These are phyloP conservation scores for Cryptosporidium bovis DNA, from an alignment of 169 alveolate genomes.

Conservation along the genomic window DNA sequence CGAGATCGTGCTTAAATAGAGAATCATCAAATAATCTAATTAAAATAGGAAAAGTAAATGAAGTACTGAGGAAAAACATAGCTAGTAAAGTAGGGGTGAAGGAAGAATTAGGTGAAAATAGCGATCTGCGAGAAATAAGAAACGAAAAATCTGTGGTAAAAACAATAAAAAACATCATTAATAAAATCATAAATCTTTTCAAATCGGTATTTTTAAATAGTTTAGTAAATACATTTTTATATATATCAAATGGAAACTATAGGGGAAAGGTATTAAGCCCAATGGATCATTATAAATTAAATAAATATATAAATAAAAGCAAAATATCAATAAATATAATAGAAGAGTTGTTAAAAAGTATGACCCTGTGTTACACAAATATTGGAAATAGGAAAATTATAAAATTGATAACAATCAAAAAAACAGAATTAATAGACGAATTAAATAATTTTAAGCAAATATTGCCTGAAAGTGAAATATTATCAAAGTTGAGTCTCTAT, in stretches of 20 bases:
- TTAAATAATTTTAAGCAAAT: constrained; percentile 11
- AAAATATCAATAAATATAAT: constrained; percentile 26
- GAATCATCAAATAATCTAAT: constrained; percentile 2
- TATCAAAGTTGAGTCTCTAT: constrained; percentile 6
- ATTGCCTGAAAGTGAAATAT: neutral
- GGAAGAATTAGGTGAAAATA: neutral
- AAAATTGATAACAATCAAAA: constrained; percentile 5
- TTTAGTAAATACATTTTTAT: constrained; percentile 5
- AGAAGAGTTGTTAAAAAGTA: constrained; percentile 59
- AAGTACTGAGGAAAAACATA: constrained; percentile 16
- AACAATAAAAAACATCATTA: neutral
- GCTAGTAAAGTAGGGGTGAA: constrained; percentile 5
- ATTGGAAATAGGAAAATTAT: constrained; percentile 52
- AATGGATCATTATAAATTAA: constrained; percentile 44
- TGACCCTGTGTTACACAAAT: constrained; percentile 62
- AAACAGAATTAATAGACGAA: constrained; percentile 40
- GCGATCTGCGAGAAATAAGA: neutral
- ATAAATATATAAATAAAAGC: constrained; percentile 18
- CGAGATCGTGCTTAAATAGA: neutral
- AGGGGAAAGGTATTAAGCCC: constrained; percentile 47
- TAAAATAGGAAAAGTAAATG: constrained; percentile 17
- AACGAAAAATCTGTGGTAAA: neutral
- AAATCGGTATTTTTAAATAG: constrained; percentile 12
- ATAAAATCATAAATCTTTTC: neutral
- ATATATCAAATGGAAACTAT: constrained; percentile 3